These are phyloP conservation scores for Neofusicoccum sp. DNA, from an alignment of 2,329 filamentous ascomycete genomes.

Conservation along the genomic window DNA sequence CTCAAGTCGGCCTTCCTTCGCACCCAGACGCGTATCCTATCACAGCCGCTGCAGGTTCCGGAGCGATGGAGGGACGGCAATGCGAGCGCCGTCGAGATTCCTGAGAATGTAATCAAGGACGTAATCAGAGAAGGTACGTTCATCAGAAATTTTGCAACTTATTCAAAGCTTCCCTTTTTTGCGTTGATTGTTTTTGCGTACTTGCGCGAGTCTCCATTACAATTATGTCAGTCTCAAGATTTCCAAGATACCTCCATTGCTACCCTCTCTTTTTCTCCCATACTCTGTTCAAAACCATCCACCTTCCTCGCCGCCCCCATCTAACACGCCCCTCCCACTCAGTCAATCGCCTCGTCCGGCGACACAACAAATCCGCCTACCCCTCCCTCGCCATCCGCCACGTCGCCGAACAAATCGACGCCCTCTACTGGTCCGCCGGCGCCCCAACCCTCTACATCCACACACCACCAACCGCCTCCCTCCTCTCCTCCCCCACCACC, in stretches of 20 bases:
- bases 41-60: conserved; percentile 61
- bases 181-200: too few relatives aligned
- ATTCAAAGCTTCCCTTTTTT: background rate
- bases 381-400: conserved; percentile 69
- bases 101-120: conserved; percentile 53
- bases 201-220: too few relatives aligned
- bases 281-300: background rate
- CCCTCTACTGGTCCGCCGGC: conserved; percentile 57
- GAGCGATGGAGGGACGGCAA: conserved; percentile 56
- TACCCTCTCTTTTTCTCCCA: background rate
- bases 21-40: conserved; percentile 64
- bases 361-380: conserved; percentile 68
- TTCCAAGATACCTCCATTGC: background rate
- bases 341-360: conserved; percentile 66
- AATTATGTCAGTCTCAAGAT: too few relatives aligned
- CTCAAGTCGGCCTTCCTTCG: conserved; percentile 68
- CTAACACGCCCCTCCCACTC: background rate
- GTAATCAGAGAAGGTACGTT: conserved; percentile 53
- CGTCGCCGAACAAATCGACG: conserved; percentile 72
- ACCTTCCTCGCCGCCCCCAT: background rate
- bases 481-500: background rate
- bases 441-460: conserved; percentile 1
- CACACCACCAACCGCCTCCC: background rate
- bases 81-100: conserved; percentile 46
- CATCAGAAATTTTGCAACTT: background rate